A percentile compares a stretch with the other conserved stretches of the same genome.
Evolutionary conservation across 2,329 filamentous ascomycete species (phyloP).

Genomic region (Colletotrichum spaethianum): DNA sequence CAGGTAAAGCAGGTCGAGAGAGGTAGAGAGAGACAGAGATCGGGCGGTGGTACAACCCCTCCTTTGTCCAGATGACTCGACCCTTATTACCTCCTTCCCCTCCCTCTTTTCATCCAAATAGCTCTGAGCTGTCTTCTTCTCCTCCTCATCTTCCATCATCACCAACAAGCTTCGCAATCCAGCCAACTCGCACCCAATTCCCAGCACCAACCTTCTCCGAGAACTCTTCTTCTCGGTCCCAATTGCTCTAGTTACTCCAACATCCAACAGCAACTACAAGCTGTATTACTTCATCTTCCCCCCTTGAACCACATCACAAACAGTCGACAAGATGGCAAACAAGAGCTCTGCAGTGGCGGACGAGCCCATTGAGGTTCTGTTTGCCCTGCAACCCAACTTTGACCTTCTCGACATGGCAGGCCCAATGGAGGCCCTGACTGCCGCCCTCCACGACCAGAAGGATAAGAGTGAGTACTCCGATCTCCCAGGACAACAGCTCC

Average conservation of each 20-base stretch:
- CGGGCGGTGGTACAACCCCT: constrained; percentile 41
- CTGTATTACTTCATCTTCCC: constrained; percentile 23
- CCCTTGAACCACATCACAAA: constrained; percentile 18
- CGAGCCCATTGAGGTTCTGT: constrained; percentile 72
- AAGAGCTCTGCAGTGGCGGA: constrained; percentile 73
- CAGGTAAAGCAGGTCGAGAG: constrained; percentile 2
- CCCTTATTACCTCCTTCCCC: constrained; percentile 44
- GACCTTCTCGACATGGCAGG: constrained; percentile 72
- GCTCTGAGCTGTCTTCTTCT: constrained; percentile 25
- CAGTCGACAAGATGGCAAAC: constrained; percentile 66
- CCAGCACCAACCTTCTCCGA: constrained; percentile 14
- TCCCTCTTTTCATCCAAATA: constrained; percentile 40
- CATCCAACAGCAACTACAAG: constrained; percentile 14
- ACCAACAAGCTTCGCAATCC: constrained; percentile 33
- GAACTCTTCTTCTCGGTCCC: constrained; percentile 5
- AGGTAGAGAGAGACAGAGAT: constrained; percentile 15
- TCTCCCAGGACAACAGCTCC: neutral
- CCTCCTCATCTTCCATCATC: constrained; percentile 26
- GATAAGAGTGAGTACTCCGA: constrained; percentile 62
- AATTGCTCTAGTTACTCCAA: constrained; percentile 28
- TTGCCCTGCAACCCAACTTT: constrained; percentile 73
- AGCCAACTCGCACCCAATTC: constrained; percentile 39
- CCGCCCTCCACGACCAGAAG: constrained; percentile 67
- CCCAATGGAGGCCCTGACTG: constrained; percentile 65
- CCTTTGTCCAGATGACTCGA: constrained; percentile 40